Evolutionary conservation across 2,329 filamentous ascomycete genomes (phyloP), one percentile per base, ranked within the genome.

Genomic region (Diaporthe destruens): DNA sequence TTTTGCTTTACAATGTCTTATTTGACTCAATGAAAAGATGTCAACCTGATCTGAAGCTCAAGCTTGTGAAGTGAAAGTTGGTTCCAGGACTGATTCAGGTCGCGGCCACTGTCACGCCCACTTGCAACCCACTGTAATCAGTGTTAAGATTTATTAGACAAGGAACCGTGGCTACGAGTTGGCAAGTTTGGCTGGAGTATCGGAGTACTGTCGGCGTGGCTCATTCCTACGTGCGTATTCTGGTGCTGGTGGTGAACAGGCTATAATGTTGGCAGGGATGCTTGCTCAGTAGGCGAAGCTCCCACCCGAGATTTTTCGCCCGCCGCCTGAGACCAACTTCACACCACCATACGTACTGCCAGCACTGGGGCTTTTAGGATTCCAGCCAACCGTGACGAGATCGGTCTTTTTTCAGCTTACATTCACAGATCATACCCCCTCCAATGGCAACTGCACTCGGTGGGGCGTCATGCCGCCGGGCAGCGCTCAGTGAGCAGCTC

Each of bases 401-500:
- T 25, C 11, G 1, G 16, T 6, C 5, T 18, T n/a, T 9, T 36
- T 1, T 23, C 7, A 18, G 2, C 20, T 18, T 47, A 18, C 32
- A 18, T 49, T 20, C 7, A 3, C 25, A 36, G 4, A 12, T 7
- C 20, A 36, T 36, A 12, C 12, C 9, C 12, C 18, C 18, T 1
- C n/a, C 16, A 16, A 61, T 70, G 67, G 23, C 34, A 56, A 42
- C 44, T 14, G 32, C 20, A n/a, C n/a, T 70, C 23, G 44, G 67
- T 11, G 55, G 36, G 67, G 49, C 47, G 47, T 11, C 71, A 53
- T 56, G 66, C 44, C 68, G 63, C 57, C 72, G 56, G 42, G 18
- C 18, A 23, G 56, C 56, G 1, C 44, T 73, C 29, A 65, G 44
- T 57, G 73, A 71, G n/a, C 70, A 44, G 44, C 68, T 75, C 71